Evolutionary conservation across 78 protist species (phyloP).

Genomic region (Pigoraptor vietnamica): DNA sequence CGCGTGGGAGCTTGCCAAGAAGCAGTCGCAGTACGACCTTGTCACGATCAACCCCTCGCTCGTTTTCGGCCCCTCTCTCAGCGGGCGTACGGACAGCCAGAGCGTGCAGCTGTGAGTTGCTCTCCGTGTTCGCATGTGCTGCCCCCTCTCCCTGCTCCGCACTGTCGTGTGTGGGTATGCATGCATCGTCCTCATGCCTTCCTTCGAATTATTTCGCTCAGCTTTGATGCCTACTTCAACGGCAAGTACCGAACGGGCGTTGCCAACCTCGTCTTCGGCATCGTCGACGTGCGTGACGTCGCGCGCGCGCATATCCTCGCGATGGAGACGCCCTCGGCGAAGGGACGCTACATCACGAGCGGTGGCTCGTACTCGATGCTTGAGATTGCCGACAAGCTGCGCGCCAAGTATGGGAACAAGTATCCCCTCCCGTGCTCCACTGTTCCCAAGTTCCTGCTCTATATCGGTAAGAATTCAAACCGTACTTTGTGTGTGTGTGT

Average conservation of each 20-base stretch:
- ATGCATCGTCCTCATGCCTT: neutral
- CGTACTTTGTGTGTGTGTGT: no score
- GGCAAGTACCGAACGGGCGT: neutral
- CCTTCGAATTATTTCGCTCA: neutral
- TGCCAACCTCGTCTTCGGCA: slow-evolving; percentile 3
- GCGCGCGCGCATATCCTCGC: slow-evolving; percentile 39
- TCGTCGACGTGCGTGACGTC: slow-evolving; percentile 42
- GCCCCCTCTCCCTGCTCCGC: neutral
- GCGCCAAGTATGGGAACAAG: neutral
- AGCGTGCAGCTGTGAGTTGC: neutral
- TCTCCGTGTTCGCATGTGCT: neutral
- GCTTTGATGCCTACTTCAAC: neutral
- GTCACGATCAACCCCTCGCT: slow-evolving; percentile 33
- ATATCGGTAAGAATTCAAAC: no score
- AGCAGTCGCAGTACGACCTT: slow-evolving; percentile 2
- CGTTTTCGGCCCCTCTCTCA: slow-evolving; percentile 23
- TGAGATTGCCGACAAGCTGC: neutral
- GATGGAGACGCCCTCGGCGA: neutral
- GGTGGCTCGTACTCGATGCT: neutral
- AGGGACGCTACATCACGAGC: slow-evolving; percentile 15
- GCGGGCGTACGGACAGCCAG: neutral
- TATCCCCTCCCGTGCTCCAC: neutral
- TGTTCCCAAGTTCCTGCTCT: slow-evolving; percentile 7
- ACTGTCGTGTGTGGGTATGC: neutral
- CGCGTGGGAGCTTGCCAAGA: slow-evolving; percentile 9